Conservation (phyloP, 768 basidiomycete genomes). For the Boletus fagicola region DNA sequence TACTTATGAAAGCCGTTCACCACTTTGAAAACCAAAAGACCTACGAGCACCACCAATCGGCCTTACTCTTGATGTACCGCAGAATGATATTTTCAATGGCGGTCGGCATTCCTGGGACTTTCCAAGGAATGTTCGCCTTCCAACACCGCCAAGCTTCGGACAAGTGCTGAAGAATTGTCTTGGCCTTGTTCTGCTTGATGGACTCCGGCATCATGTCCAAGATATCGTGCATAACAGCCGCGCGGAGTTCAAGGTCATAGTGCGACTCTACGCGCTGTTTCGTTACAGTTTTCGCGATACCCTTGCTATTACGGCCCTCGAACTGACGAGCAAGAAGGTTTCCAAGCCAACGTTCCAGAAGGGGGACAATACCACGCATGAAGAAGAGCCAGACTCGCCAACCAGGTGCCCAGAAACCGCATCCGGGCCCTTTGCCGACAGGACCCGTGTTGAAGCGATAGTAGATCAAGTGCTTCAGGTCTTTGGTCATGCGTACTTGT, state of each 20-base stretch:
- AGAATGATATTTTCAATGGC: slow-evolving; percentile 99
- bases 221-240: slow-evolving; percentile 99
- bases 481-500: slow-evolving; percentile 99
- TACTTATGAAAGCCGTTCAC: not conserved
- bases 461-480: slow-evolving; percentile 96
- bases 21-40: slow-evolving; percentile 26
- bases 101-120: slow-evolving; percentile 99
- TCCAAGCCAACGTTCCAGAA: slow-evolving; percentile 96
- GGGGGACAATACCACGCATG: slow-evolving; percentile 97
- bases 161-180: slow-evolving; percentile 96
- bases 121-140: slow-evolving; percentile 99
- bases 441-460: slow-evolving; percentile 99
- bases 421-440: slow-evolving; percentile 98
- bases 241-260: slow-evolving; percentile 94
- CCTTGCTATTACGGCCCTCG: slow-evolving; percentile 95
- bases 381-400: slow-evolving; percentile 99
- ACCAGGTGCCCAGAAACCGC: slow-evolving; percentile 99
- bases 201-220: slow-evolving; percentile 99
- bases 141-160: slow-evolving; percentile 99
- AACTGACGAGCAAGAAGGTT: slow-evolving; percentile 98
- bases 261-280: slow-evolving; percentile 99
- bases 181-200: slow-evolving; percentile 99
- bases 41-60: slow-evolving; percentile 97
- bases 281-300: slow-evolving; percentile 96
- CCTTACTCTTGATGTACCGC: slow-evolving; percentile 98